Base-by-base conservation (phyloP, 805 yeast genomes). In the Lachancea thermotolerans region DNA sequence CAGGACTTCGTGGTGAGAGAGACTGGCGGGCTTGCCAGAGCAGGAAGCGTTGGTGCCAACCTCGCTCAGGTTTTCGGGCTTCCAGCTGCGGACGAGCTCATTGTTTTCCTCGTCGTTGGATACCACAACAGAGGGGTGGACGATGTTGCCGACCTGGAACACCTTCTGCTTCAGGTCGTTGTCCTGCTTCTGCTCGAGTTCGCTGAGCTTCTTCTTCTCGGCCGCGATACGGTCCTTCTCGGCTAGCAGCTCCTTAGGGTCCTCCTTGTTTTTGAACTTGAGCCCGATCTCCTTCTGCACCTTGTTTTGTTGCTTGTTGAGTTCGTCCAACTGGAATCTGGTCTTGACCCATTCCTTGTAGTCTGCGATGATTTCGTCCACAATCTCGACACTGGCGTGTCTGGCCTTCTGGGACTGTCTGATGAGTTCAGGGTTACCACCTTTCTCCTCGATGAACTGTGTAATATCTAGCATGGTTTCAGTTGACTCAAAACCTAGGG, bases 1-100 rank as follows among this genome's bases (percentile, higher is more conserved):
- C 55, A 93, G 74, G 45, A 93, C 83, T 73, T 93, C 99, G 65
- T 93, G 98, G 66, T 93, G 99, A 29, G 98, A 90, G 64, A 91
- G 77, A 30, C 69, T 69, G 47, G 95, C 95, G 52, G 81, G 80
- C 41, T 75, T 73, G 50, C 85, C 85, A 43, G 95, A 82, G 40
- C 83, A 91, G 57, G 89, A 73, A 47, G 95, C 95, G 53, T 78
- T 66, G 50, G 77, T 73, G 36, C 78, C 82, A 46, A 79, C 75
- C 48, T 73, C 76, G 36, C 66, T 70, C 53, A 77, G 72, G 36
- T 80, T 82, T 57, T 78, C 83, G 47, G 97, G 97, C 45, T 76
- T 77, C 96, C 97, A 93, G 37, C 81, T 77, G 66, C 85, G 84
- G 37, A 90, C 84, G 39, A 93, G 67, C 59, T 85, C 90, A 67